phyloP scores from a whole-genome alignment of 1,139 yeast species.

The Wickerhamomyces sp. region DNA sequence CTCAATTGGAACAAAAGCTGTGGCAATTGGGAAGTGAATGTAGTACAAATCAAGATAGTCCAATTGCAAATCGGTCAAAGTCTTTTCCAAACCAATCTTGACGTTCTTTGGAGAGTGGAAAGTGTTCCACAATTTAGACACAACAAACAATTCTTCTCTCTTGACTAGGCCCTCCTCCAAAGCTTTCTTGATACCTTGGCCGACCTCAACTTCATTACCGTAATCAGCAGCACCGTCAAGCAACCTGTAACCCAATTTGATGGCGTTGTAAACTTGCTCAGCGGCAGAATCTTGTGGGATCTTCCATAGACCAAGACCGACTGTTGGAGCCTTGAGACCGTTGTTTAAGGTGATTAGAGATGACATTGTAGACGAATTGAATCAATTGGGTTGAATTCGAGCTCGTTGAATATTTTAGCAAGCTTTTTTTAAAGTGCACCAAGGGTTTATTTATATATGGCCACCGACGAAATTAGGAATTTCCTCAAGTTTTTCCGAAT shows the following conservation, averaged over 20 bases:
- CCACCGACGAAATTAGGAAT: too few relatives aligned
- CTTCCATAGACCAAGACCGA: constrained; percentile 70
- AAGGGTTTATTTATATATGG: too few relatives aligned
- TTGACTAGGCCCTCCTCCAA: constrained; percentile 61
- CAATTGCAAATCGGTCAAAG: constrained; percentile 56
- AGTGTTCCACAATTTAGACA: constrained; percentile 79
- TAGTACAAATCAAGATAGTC: constrained; percentile 72
- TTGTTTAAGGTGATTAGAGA: constrained; percentile 45
- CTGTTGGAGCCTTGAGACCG: constrained; percentile 56
- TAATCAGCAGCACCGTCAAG: constrained; percentile 78
- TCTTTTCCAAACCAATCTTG: constrained; percentile 51
- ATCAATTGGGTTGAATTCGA: too few relatives aligned
- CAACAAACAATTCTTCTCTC: constrained; percentile 69
- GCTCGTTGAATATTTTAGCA: too few relatives aligned
- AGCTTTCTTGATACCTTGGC: constrained; percentile 61
- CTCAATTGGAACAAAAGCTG: constrained; percentile 65
- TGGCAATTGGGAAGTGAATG: constrained; percentile 79
- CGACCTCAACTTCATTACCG: constrained; percentile 73
- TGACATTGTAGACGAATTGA: constrained; percentile 20
- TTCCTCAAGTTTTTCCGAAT: too few relatives aligned
- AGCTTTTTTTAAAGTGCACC: too few relatives aligned
- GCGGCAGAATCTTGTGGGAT: constrained; percentile 53
- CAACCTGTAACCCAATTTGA: constrained; percentile 66
- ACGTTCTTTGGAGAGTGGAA: constrained; percentile 59
- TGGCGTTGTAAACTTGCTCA: constrained; percentile 58